Percentiles rank a stretch among this genome's conserved stretches.
phyloP scores from a whole-genome alignment of 2,329 filamentous ascomycete species.

The Fusarium albidum region DNA sequence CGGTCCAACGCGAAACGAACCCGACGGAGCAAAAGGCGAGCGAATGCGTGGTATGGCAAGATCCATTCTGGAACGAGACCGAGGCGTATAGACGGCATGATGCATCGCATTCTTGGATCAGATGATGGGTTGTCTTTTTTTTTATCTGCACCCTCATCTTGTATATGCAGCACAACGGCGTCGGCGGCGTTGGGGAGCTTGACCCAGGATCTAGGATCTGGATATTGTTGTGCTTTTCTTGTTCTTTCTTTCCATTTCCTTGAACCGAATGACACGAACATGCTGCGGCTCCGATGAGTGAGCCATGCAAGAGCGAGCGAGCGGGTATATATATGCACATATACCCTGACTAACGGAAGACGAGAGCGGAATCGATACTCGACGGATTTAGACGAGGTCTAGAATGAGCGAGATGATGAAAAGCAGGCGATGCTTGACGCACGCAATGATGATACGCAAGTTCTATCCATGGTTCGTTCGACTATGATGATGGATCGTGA shows the following conservation, averaged over 20 bases:
- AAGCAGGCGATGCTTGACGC: conserved; percentile 9
- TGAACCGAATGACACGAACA: neutral
- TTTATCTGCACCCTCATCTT: conserved; percentile 12
- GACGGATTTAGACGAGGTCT: conserved; percentile 5
- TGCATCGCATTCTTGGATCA: conserved; percentile 14
- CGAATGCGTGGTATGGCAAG: conserved; percentile 4
- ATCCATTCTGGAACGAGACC: conserved; percentile 18
- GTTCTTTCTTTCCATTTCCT: neutral
- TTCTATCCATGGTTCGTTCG: neutral
- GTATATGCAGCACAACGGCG: conserved; percentile 33
- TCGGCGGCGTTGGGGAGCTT: conserved; percentile 29
- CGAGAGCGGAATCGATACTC: neutral
- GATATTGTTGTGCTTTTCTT: conserved; percentile 18
- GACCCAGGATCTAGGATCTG: conserved; percentile 29
- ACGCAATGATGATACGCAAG: neutral
- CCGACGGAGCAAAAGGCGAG: conserved; percentile 14
- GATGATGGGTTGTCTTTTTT: conserved; percentile 1
- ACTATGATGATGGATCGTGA: too few relatives aligned
- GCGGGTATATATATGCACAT: neutral
- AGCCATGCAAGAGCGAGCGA: neutral
- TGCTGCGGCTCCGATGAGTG: neutral
- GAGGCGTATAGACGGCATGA: conserved; percentile 22
- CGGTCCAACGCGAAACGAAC: conserved; percentile 31
- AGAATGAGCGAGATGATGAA: neutral
- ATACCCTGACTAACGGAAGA: neutral